Percentiles rank a stretch among this genome's conserved stretches.
phyloP scores from a whole-genome alignment of 305 asterid species.

The Lippia alba region DNA sequence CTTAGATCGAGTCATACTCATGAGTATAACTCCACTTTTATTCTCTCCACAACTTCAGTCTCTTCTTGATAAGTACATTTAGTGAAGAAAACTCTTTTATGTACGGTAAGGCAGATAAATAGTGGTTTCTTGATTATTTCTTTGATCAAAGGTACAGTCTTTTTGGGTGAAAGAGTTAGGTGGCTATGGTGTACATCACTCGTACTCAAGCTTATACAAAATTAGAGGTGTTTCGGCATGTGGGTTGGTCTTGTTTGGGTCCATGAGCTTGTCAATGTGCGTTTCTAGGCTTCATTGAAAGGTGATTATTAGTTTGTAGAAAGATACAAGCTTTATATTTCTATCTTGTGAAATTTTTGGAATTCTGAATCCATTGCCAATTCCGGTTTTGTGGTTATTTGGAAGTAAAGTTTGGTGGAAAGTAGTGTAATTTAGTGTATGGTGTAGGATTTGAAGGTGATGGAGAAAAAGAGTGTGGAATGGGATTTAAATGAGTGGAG shows the following conservation, averaged over 20 bases:
- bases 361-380: not conserved
- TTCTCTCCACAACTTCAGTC: slow-evolving; percentile 30
- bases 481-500: slow-evolving; percentile 92
- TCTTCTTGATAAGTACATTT: slow-evolving; percentile 6
- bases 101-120: not conserved
- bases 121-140: not conserved
- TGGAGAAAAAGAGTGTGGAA: slow-evolving; percentile 68
- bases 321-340: slow-evolving; percentile 11
- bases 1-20: slow-evolving; percentile 30
- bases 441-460: slow-evolving; percentile 53
- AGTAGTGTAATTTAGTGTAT: slow-evolving; percentile 60
- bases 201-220: slow-evolving; percentile 24
- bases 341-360: not conserved
- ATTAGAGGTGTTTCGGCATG: slow-evolving; percentile 33
- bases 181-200: not conserved
- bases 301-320: slow-evolving; percentile 14
- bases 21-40: not conserved
- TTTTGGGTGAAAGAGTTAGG: slow-evolving; percentile 19
- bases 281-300: slow-evolving; percentile 42
- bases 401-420: slow-evolving; percentile 63
- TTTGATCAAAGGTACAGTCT: slow-evolving; percentile 30
- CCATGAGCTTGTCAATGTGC: slow-evolving; percentile 37
- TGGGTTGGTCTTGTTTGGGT: slow-evolving; percentile 36
- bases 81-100: not conserved
- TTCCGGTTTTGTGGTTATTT: slow-evolving; percentile 27